Conservation (phyloP, 2,329 filamentous ascomycete genomes). For the Aurifilum marmelostoma region DNA sequence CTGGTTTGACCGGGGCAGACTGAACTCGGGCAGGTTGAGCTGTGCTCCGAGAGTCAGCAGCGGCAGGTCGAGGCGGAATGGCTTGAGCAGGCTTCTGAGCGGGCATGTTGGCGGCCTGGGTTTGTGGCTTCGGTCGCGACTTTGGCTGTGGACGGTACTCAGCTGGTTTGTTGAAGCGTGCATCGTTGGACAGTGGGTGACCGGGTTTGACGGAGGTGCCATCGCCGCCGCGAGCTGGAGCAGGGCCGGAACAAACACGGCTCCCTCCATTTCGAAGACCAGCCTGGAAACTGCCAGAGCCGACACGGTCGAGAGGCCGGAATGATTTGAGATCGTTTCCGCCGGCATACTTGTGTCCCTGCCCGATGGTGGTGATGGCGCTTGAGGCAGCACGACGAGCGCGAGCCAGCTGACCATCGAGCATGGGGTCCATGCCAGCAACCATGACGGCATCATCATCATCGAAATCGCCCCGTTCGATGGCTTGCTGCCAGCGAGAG, state of each 20-base stretch:
- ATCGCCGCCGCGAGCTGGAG: slow-evolving; percentile 6
- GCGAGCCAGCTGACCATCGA: slow-evolving; percentile 35
- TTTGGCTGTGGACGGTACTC: background rate
- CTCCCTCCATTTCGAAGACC: background rate
- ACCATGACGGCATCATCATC: slow-evolving; percentile 38
- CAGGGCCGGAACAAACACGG: background rate
- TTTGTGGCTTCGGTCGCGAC: too few relatives aligned
- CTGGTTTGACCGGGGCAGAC: background rate
- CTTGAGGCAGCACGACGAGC: slow-evolving; percentile 22
- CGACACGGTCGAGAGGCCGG: slow-evolving; percentile 5
- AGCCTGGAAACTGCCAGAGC: slow-evolving; percentile 2
- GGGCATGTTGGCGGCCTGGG: too few relatives aligned
- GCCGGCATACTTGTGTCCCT: background rate
- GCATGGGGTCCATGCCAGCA: slow-evolving; percentile 35
- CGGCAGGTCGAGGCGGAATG: background rate
- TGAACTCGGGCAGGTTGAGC: background rate
- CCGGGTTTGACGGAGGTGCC: slow-evolving; percentile 18
- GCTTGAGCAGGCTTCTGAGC: background rate
- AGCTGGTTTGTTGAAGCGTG: background rate
- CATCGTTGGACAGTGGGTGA: background rate
- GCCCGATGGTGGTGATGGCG: background rate
- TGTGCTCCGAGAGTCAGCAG: background rate
- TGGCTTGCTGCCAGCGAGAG: slow-evolving; percentile 29
- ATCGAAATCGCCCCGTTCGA: slow-evolving; percentile 33
- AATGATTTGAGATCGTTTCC: background rate